Base-by-base conservation (phyloP, 768 basidiomycete genomes). In the Lactifluus pinguis region DNA sequence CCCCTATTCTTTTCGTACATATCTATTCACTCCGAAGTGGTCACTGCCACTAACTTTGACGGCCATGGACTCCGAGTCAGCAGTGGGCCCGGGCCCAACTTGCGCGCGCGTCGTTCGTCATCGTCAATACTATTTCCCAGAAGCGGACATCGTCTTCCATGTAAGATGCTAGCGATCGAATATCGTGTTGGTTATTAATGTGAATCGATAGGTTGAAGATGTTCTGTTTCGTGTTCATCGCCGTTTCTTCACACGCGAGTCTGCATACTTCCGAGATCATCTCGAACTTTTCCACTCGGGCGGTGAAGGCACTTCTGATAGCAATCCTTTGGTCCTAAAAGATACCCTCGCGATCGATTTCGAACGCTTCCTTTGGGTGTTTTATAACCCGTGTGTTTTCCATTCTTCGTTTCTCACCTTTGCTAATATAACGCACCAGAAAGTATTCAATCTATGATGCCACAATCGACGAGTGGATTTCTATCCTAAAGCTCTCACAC, bases 361-460 rank as follows among this genome's bases (percentile, higher is more conserved):
- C 25, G 68, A 68, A 15, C 57, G 67, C 42, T 69, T 73, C 47
- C 65, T 72, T 10, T 73, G 71, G 71, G 62, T 72, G 1, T 73
- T 72, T 56, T 73, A 72, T 55, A 72, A 73, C 57, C 69, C 69
- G 71, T 73, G 51, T 48, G 73, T 68, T 1, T 13, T 25, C 25
- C 4, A 6, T 42, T 17, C 15, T 3, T 45, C 4, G 5, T n/a
- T 44, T 17, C 11, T 15, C 36, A 10, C 17, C n/a, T 7, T 13
- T 9, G n/a, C 32, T 36, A n/a, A 53, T 38, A 25, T 65, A 15
- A 32, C 45, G 32, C 25, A 19, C 52, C 65, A 88, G 85, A 0
- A 74, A 70, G 48, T 85, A 83, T 65, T 80, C 82, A 0, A 70
- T 81, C 0, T 85, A 85, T 53, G 74, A 78, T 9, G 80, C 81